These are phyloP conservation scores for Plectranthus barbatus DNA, from an alignment of 257 asterid species.

Conservation along the genomic window DNA sequence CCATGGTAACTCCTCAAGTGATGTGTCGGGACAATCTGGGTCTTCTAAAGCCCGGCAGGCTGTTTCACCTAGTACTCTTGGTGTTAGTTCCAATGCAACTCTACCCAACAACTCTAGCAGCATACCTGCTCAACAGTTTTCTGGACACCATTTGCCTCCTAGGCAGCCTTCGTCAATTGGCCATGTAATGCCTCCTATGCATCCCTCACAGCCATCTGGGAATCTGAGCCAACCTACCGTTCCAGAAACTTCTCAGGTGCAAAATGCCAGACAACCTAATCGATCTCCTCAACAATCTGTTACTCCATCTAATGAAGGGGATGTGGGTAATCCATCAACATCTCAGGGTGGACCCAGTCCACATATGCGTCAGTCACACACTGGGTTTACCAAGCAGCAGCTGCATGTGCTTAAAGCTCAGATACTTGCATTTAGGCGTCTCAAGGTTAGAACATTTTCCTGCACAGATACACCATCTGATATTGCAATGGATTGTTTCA, in stretches of 20 bases:
- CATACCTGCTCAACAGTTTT: constrained; percentile 49
- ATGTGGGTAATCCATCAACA: constrained; percentile 39
- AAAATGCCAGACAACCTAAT: constrained; percentile 43
- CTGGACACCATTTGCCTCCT: constrained; percentile 58
- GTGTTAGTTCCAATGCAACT: constrained; percentile 37
- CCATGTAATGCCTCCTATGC: constrained; percentile 57
- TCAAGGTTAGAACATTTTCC: constrained; percentile 57
- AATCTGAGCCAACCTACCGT: constrained; percentile 44
- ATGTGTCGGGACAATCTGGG: constrained; percentile 73
- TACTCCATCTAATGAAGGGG: constrained; percentile 58
- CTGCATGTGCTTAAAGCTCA: constrained; percentile 95
- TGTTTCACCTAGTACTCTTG: constrained; percentile 49
- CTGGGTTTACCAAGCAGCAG: constrained; percentile 91
- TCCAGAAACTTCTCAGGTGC: constrained; percentile 54
- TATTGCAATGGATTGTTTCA: constrained; percentile 7
- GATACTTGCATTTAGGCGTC: constrained; percentile 95
- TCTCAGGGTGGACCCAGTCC: constrained; percentile 46
- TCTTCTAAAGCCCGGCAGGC: constrained; percentile 72
- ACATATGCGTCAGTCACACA: constrained; percentile 37
- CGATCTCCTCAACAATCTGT: constrained; percentile 55
- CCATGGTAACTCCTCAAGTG: constrained; percentile 71
- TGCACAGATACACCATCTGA: neutral
- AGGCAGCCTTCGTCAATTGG: constrained; percentile 57
- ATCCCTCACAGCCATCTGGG: constrained; percentile 42
- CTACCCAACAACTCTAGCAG: constrained; percentile 35